Base-by-base conservation (phyloP, 225 moss, liverwort and hornwort species). In the Pseudoscleropodium purum region DNA sequence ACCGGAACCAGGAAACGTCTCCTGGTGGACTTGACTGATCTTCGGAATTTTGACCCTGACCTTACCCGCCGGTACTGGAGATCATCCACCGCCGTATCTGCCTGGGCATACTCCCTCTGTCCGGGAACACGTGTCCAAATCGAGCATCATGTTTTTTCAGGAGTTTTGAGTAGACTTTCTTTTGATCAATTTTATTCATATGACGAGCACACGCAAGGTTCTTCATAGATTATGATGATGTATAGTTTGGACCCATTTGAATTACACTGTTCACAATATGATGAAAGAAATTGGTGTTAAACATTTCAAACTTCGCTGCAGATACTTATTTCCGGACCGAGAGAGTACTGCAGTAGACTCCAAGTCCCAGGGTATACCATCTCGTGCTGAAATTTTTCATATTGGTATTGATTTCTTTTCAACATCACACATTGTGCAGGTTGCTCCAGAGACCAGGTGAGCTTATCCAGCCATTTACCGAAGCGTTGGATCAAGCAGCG, bases 401-500 rank as follows among this genome's bases (percentile, higher is more conserved):
- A 64, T 86, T 64, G 86, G 16, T 64, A 56, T 18, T 54, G 56
- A 84, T 57, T 52, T 79, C 82, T 56, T 54, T 64, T 36, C 20
- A 60, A 45, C 51, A 59, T 17, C 34, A 10, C 70, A 15, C 64
- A 52, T 62, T 76, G 49, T 90, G 68, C 90, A 96, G 96, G 88
- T 70, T 97, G 74, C 92, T 97, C 15, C 95, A 94, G 79, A 96
- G 88, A 87, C 97, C 97, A 36, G 89, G 95, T 88, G 97, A 96
- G 47, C 94, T 95, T 56, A 90, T 96, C 83, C 95, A 96, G 78
- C 91, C 96, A 26, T 90, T 97, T 39, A 74, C 93, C 9, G 96
- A 97, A 79, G 97, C 97, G 3, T 62, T 95, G 83, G 94, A 94
- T 75, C 95, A 97, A 89, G 94, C 92, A 88, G 93, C 93, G 17